Base-by-base conservation (phyloP, 2,329 filamentous ascomycete genomes). In the Cadophora gregata region DNA sequence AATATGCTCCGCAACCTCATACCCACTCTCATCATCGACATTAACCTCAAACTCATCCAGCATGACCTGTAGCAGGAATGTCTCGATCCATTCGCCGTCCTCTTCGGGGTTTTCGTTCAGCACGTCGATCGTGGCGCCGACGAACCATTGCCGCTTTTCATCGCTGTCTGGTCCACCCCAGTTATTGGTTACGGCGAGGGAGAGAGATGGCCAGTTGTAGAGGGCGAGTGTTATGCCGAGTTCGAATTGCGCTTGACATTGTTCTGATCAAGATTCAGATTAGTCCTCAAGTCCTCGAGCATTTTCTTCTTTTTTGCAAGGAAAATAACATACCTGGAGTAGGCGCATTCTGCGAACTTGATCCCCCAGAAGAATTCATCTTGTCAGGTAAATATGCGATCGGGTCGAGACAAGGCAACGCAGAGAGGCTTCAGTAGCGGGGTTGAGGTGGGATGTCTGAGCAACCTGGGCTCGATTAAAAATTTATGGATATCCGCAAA, bases 131-230 rank as follows among this genome's bases (percentile, higher is more conserved):
- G 98, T 85, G 51, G 91, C 92, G 70, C 93, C 94, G 61, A 92
- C 95, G 75, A 99, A 92, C 95, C 94, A 98, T 84, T 97, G 95
- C 75, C 95, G 91, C 83, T 98, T 98, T 80, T 96, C 93, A 68
- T 84, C 89, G 90, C 66, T 70, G 76, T 93, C 89, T 48, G 92
- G 88, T 1, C 95, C 96, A 74, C 95, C 96, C 91, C 94, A 97
- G 80, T 88, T 85, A 78, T 93, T 93, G 77, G 92, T 87, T 53
- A 97, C 92, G 56, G 96, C 93, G 76, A 97, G 88, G 59, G 90
- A 91, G 63, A 99, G 89, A 36, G 93, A 90, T 8, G 91, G 89
- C 96, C 96, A 99, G 76, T 92, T 87, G 82, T 94, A 89, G 71
- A 99, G 88, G 51, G 90, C 83, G 77, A 96, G 90, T 78, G 93